A percentile compares a stretch with the other conserved stretches of the same genome.
These are phyloP conservation scores for Clonostachys sp. DNA, from an alignment of 2,329 filamentous ascomycete genomes.

Conservation along the genomic window DNA sequence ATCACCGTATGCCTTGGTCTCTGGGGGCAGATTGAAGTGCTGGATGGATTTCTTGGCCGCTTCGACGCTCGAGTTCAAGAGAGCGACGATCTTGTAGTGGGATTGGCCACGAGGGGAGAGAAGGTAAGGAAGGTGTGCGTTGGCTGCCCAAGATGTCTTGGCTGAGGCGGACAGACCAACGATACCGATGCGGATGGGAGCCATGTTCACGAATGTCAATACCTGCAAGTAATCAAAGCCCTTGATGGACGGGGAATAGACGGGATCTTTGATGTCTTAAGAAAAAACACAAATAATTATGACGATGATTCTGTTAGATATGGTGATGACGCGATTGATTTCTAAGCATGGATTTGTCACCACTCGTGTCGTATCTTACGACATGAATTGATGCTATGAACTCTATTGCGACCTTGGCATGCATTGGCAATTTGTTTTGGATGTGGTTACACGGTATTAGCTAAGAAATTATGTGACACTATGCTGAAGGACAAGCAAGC, in stretches of 20 bases:
- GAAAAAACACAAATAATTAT: too few species aligned
- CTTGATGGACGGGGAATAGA: background rate
- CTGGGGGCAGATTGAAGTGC: conserved; percentile 30
- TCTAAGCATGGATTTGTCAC: too few species aligned
- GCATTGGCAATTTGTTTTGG: too few species aligned
- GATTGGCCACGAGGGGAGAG: conserved; percentile 33
- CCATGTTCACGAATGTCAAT: conserved; percentile 3
- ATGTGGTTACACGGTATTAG: too few species aligned
- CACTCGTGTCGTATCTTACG: too few species aligned
- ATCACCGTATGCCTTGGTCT: conserved; percentile 43
- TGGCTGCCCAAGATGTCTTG: conserved; percentile 46
- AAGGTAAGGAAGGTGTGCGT: conserved; percentile 57
- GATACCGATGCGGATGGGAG: conserved; percentile 10
- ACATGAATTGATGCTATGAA: too few species aligned
- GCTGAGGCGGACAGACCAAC: conserved; percentile 45
- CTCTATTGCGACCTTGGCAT: too few species aligned
- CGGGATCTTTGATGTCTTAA: too few species aligned
- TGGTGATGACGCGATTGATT: too few species aligned
- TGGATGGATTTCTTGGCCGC: conserved; percentile 37
- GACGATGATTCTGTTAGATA: too few species aligned
- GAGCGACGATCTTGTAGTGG: conserved; percentile 42
- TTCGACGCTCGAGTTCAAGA: conserved; percentile 43
- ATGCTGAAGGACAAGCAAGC: too few species aligned
- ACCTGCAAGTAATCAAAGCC: background rate
- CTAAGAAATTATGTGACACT: too few species aligned